Base-by-base conservation (phyloP, 495 filamentous ascomycete genomes). In the Penicillium coffeae region DNA sequence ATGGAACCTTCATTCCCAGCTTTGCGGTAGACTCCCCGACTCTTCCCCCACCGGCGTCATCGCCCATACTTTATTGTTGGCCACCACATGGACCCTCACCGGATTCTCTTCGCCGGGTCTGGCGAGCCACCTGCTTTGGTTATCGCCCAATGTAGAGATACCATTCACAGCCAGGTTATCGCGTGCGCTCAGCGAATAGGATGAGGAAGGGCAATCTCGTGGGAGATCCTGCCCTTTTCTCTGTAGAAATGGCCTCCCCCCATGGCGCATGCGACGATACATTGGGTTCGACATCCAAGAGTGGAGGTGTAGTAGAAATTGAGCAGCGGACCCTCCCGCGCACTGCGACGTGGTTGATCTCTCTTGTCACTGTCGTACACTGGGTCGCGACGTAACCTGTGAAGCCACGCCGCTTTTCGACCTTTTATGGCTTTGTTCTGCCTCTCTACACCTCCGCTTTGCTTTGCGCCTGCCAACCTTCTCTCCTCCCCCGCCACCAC, bases 291-390 rank as follows among this genome's bases (percentile, higher is more conserved):
- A 45, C 25, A 38, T 38, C 21, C 12, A n/a, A n/a, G n/a, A n/a
- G 8, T 21, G 9, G 20, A 1, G 20, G 22, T 21, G 39, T 49
- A 43, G 38, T 37, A 38, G 16, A 40, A n/a, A 12, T 13, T 32
- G 41, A 14, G 33, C 5, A 6, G 16, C 30, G n/a, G 27, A n/a
- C 8, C 8, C 30, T 25, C 14, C 42, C 40, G 21, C 13, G 7
- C 16, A 32, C 40, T 43, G 16, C 40, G 21, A 43, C 40, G 12
- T 27, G 21, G 40, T 25, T 25, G 40, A 43, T 16, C 25, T 30
- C 25, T 40, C 20, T 49, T 60, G 58, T 54, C 47, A 60, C 58
- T 52, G 58, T 60, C 40, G 54, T 54, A 61, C 58, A 57, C 25
- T 30, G 25, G 25, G 37, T 42, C 34, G 19, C 18, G 34, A 60